A percentile compares a stretch with the other conserved stretches of the same genome.
These are phyloP conservation scores for Nakaseomyces sp. DNA, from an alignment of 1,139 yeast genomes.

Conservation along the genomic window DNA sequence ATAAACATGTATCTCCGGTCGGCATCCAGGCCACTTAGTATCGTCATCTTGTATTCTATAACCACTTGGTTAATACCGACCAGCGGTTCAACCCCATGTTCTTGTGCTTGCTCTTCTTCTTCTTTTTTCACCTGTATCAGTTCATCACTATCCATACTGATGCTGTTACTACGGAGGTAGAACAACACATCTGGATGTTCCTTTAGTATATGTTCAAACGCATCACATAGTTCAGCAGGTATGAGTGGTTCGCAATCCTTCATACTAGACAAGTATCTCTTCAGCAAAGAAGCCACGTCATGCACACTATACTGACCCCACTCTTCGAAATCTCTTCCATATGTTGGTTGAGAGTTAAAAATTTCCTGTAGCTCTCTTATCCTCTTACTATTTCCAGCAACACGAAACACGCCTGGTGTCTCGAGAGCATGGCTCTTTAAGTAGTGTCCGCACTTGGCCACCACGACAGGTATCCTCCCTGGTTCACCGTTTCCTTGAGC, in stretches of 20 bases:
- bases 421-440: slow-evolving; percentile 62
- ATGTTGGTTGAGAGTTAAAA: slow-evolving; percentile 79
- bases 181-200: slow-evolving; percentile 31
- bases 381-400: slow-evolving; percentile 81
- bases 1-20: slow-evolving; percentile 23
- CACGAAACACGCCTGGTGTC: slow-evolving; percentile 82
- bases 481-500: slow-evolving; percentile 7
- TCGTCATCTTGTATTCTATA: slow-evolving; percentile 1
- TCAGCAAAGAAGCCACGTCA: slow-evolving; percentile 81
- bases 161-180: neutral
- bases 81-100: neutral
- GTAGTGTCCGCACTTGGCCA: slow-evolving; percentile 83
- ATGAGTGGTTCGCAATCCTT: slow-evolving; percentile 70
- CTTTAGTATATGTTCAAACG: slow-evolving; percentile 61
- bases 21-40: slow-evolving; percentile 19
- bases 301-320: slow-evolving; percentile 89
- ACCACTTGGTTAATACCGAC: neutral
- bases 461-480: slow-evolving; percentile 37
- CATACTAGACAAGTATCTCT: slow-evolving; percentile 72
- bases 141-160: neutral
- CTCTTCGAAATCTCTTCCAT: slow-evolving; percentile 60
- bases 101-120: neutral
- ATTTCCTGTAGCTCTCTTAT: slow-evolving; percentile 70
- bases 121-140: too few relatives aligned
- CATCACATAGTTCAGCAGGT: slow-evolving; percentile 64